Percentiles rank a stretch among this genome's conserved stretches.
phyloP scores from a whole-genome alignment of 108 stramenopile genomes.

The Stephanodiscus triporus region DNA sequence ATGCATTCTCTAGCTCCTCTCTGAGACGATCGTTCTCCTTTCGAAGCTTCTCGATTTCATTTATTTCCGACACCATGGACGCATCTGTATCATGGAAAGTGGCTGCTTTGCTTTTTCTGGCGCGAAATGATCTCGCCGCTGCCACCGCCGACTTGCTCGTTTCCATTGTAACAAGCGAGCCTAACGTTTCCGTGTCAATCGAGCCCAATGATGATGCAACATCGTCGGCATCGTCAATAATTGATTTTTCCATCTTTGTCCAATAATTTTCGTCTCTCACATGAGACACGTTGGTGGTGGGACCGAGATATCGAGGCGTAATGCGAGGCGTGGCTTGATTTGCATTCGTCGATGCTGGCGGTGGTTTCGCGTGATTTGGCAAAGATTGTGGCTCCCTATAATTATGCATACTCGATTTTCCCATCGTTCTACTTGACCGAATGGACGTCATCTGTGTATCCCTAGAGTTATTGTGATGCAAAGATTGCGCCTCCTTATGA shows the following conservation, averaged over 20 bases:
- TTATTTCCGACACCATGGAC: constrained; percentile 18
- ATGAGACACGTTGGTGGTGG: neutral
- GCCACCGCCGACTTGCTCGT: neutral
- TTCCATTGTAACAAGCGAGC: constrained; percentile 39
- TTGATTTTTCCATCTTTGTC: neutral
- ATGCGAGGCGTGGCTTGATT: neutral
- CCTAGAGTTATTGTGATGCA: neutral
- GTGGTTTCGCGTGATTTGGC: neutral
- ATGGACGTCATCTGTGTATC: neutral
- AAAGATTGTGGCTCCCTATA: neutral
- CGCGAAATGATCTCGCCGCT: neutral
- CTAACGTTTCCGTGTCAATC: constrained; percentile 24
- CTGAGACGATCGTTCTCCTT: constrained; percentile 39
- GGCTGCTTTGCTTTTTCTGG: neutral
- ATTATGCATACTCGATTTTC: neutral
- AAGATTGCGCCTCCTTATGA: neutral
- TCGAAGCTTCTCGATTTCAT: constrained; percentile 43
- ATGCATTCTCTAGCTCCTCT: constrained; percentile 24
- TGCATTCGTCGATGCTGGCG: neutral
- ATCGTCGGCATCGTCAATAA: constrained; percentile 13
- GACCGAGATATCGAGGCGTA: neutral
- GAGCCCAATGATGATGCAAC: constrained; percentile 13
- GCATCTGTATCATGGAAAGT: neutral
- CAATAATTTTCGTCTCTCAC: neutral
- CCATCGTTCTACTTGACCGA: constrained; percentile 11